A percentile compares a stretch with the other conserved stretches of the same genome.
Evolutionary conservation across 2,329 filamentous ascomycete genomes (phyloP).

Genomic region (Gaeumannomyces tritici): DNA sequence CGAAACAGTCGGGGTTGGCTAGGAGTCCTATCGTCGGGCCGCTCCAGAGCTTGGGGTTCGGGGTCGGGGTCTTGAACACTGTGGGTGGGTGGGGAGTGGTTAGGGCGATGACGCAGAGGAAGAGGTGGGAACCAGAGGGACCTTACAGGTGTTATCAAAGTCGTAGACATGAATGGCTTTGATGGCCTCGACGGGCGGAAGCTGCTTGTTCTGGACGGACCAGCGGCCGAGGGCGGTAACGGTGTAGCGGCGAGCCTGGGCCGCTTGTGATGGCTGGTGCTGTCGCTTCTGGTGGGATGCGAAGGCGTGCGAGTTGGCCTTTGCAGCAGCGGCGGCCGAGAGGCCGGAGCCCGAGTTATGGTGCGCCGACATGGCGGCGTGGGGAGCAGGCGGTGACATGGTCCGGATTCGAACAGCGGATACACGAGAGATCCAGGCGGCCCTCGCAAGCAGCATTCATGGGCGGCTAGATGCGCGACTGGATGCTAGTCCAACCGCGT

Average conservation of each 20-base stretch:
- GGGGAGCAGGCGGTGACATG: neutral
- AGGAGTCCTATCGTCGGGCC: conserved; percentile 67
- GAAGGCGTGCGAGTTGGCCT: neutral
- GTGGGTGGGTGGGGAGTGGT: conserved; percentile 5
- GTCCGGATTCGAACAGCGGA: neutral
- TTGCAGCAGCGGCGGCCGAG: neutral
- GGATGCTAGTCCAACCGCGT: neutral
- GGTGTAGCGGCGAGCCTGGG: conserved; percentile 32
- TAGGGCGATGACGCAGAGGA: neutral
- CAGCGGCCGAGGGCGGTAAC: conserved; percentile 72
- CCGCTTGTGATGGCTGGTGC: neutral
- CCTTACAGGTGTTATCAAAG: conserved; percentile 87
- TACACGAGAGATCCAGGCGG: neutral
- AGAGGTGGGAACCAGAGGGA: neutral
- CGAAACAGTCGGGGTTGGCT: conserved; percentile 64
- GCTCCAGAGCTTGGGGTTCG: conserved; percentile 83
- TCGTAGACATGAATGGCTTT: conserved; percentile 87
- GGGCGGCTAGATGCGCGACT: neutral
- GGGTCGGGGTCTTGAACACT: conserved; percentile 88
- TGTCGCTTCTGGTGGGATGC: neutral
- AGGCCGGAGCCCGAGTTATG: conserved; percentile 1
- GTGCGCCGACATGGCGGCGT: neutral
- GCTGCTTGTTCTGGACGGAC: conserved; percentile 66
- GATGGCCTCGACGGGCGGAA: conserved; percentile 53
- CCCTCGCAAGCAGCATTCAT: conserved; percentile 5